These are phyloP conservation scores for Penicillium sp. DNA, from an alignment of 2,329 filamentous ascomycete species.

Conservation along the genomic window DNA sequence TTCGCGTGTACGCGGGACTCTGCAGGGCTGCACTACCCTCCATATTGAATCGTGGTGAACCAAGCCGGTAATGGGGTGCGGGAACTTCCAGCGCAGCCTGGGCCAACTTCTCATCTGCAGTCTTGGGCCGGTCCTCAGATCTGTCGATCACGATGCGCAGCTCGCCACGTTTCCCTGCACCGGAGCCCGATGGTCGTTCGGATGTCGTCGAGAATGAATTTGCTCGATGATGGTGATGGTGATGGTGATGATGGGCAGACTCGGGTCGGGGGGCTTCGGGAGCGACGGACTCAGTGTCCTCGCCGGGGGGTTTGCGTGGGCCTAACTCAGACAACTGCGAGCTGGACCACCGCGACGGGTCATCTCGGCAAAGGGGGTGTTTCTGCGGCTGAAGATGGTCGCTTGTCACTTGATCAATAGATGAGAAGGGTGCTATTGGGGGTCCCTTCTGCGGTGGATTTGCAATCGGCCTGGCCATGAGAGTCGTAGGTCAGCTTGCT, in stretches of 20 bases:
- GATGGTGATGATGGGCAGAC: slow-evolving; percentile 37
- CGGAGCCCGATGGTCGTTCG: slow-evolving; percentile 52
- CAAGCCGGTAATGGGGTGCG: slow-evolving; percentile 81
- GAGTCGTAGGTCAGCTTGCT: slow-evolving; percentile 15
- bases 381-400: slow-evolving; percentile 49
- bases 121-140: slow-evolving; percentile 62
- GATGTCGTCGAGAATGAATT: slow-evolving; percentile 75
- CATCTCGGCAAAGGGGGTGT: slow-evolving; percentile 28
- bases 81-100: slow-evolving; percentile 65
- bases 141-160: slow-evolving; percentile 80
- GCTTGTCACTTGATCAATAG: slow-evolving; percentile 58
- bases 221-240: slow-evolving; percentile 56
- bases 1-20: slow-evolving; percentile 69
- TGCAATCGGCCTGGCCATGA: slow-evolving; percentile 33
- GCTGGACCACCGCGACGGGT: slow-evolving; percentile 41
- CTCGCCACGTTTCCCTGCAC: slow-evolving; percentile 56
- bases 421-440: slow-evolving; percentile 32
- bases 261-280: slow-evolving; percentile 24
- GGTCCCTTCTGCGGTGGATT: slow-evolving; percentile 34
- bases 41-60: slow-evolving; percentile 74
- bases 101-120: slow-evolving; percentile 55
- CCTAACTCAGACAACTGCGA: slow-evolving; percentile 42
- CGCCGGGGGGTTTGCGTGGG: slow-evolving; percentile 28
- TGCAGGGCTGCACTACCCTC: slow-evolving; percentile 73
- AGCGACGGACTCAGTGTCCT: slow-evolving; percentile 25